These are phyloP conservation scores for Scytalidium lignicola DNA, from an alignment of 2,329 filamentous ascomycete species.

Conservation along the genomic window DNA sequence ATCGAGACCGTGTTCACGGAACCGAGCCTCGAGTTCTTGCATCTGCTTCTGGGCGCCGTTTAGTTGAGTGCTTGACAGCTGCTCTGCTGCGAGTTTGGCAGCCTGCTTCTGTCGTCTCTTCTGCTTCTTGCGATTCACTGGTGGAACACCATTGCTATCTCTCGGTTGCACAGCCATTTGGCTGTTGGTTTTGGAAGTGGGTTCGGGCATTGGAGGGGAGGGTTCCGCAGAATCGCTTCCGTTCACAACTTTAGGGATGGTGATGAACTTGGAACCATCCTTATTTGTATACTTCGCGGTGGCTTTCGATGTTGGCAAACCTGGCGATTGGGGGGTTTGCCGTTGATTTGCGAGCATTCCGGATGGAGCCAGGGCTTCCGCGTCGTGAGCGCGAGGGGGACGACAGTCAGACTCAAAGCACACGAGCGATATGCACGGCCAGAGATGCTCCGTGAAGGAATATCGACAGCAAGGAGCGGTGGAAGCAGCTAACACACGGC, in stretches of 20 bases:
- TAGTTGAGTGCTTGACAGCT: conserved; percentile 13
- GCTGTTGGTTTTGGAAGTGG: conserved; percentile 25
- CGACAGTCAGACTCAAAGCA: neutral
- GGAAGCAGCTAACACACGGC: neutral
- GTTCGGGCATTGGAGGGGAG: conserved; percentile 37
- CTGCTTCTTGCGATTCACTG: conserved; percentile 89
- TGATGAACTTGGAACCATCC: conserved; percentile 66
- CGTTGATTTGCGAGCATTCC: conserved; percentile 49
- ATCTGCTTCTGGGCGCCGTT: conserved; percentile 22
- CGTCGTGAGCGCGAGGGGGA: neutral
- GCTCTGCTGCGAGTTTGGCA: conserved; percentile 27
- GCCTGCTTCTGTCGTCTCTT: conserved; percentile 77
- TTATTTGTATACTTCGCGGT: conserved; percentile 63
- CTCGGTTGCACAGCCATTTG: conserved; percentile 20
- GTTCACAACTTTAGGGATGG: conserved; percentile 50
- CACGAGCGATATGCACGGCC: neutral
- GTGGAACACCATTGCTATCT: conserved; percentile 29
- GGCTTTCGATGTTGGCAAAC: conserved; percentile 45
- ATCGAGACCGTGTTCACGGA: conserved; percentile 22
- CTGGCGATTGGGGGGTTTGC: conserved; percentile 43
- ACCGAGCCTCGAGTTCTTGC: conserved; percentile 22
- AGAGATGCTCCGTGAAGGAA: neutral
- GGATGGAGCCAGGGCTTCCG: conserved; percentile 8
- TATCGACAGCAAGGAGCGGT: neutral
- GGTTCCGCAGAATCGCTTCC: conserved; percentile 47